Evolutionary conservation across 2,329 filamentous ascomycete species (phyloP), one percentile per base, ranked within the genome.

Genomic region (Pseudofabraea citricarpa): DNA sequence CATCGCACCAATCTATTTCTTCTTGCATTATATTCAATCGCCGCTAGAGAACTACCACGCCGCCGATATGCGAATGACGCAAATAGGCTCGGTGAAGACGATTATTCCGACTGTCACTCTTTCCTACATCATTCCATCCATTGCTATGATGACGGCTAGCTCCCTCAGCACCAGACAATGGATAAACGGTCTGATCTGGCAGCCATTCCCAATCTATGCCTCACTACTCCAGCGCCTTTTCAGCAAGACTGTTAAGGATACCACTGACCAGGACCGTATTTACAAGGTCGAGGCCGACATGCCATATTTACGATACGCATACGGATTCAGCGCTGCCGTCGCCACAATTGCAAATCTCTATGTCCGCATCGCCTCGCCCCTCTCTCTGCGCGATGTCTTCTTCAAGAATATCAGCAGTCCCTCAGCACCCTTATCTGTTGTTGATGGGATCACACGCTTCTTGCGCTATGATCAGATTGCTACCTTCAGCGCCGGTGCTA

Each of bases 121-220:
- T 1, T 45, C 56, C 0, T 61, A 57, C 36, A 40, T 57, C n/a
- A 36, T 58, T 13, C 59, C 62, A 0, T 45, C 52, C 1, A 36
- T 59, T 3, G 46, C 50, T 15, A 59, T 57, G 52, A 52, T 56
- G 23, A 40, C 31, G 6, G 49, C 48, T 2, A 40, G 49, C 16
- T 33, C 27, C 15, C 37, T 55, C 10, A 40, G 46, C n/a, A 54
- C 39, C n/a, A 49, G 49, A 6, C 56, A 61, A 46, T 54, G 48
- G 46, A 43, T 61, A 19, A 59, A 58, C 35, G 55, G 52, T 2
- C 19, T 53, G 10, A 48, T 58, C 27, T 76, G 73, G 70, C 72
- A 76, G 49, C 59, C 65, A 6, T 60, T 58, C 40, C 59, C 59
- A 4, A 32, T 60, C 4, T 57, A 47, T n/a, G 50, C 42, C 9